Conservation (phyloP, 352 stramenopile genomes). For the Elongisporangium prolatum region DNA sequence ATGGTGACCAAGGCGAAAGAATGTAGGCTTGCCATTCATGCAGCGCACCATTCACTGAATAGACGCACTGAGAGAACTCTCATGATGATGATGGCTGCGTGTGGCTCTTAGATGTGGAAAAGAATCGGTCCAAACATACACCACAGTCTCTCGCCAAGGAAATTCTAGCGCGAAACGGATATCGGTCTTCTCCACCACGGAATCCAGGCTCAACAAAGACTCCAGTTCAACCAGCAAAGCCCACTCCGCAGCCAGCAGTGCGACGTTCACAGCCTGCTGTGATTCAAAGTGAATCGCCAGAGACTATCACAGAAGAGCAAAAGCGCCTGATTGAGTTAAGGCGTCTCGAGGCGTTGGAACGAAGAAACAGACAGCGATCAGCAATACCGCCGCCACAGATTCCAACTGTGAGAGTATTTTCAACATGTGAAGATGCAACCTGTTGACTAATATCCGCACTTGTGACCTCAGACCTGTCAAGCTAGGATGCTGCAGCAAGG, state of each 20-base stretch:
- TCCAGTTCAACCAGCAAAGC: neutral
- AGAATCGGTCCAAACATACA: slow-evolving; percentile 41
- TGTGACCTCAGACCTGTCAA: neutral
- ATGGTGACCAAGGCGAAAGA: slow-evolving; percentile 60
- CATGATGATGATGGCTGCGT: neutral
- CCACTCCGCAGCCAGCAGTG: neutral
- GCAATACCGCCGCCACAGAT: neutral
- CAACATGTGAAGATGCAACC: too few species aligned
- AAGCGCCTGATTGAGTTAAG: slow-evolving; percentile 43
- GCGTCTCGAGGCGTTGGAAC: slow-evolving; percentile 51
- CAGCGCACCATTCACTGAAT: neutral
- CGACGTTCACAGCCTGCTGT: slow-evolving; percentile 6
- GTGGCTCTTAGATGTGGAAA: slow-evolving; percentile 39
- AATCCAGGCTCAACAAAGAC: slow-evolving; percentile 2
- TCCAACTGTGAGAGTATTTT: neutral
- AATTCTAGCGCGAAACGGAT: slow-evolving; percentile 62
- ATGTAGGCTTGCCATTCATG: slow-evolving; percentile 35
- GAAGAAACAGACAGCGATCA: slow-evolving; percentile 23
- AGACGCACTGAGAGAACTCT: neutral
- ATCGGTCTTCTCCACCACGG: slow-evolving; percentile 12
- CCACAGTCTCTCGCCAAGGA: slow-evolving; percentile 57
- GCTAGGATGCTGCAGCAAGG: neutral
- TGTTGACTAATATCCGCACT: neutral
- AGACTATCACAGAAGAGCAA: slow-evolving; percentile 50
- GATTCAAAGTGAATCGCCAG: slow-evolving; percentile 16